Evolutionary conservation across 1,139 yeast genomes (phyloP).

Genomic region (Pichia sp.): DNA sequence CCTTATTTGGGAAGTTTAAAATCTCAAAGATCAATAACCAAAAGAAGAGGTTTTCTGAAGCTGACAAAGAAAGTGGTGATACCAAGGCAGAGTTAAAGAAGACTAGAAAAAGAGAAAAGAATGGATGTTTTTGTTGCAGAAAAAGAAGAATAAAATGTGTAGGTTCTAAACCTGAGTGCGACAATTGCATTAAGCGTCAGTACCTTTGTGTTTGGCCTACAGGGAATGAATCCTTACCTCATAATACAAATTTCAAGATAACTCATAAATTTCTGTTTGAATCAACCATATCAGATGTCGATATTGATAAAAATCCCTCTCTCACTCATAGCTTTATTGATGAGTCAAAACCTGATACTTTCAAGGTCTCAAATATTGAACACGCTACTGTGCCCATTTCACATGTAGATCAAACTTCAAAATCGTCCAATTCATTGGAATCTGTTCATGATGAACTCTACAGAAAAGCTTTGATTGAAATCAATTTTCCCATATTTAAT

Average conservation of each 20-base stretch:
- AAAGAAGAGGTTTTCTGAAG: too few relatives aligned
- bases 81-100: too few relatives aligned
- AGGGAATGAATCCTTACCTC: slow-evolving; percentile 23
- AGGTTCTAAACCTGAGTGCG: slow-evolving; percentile 29
- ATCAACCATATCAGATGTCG: background rate
- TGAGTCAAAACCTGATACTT: background rate
- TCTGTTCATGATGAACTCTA: slow-evolving; percentile 16
- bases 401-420: too few relatives aligned
- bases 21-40: background rate
- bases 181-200: slow-evolving; percentile 27
- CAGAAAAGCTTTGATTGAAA: slow-evolving; percentile 9
- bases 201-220: slow-evolving; percentile 33
- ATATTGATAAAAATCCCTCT: background rate
- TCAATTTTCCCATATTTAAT: background rate
- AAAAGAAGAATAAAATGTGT: slow-evolving; percentile 38
- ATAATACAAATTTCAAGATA: slow-evolving; percentile 7
- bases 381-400: background rate
- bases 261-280: background rate
- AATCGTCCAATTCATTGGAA: background rate
- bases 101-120: slow-evolving; percentile 5
- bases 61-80: too few relatives aligned
- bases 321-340: background rate
- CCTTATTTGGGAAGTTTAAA: slow-evolving; percentile 1
- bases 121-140: slow-evolving; percentile 22
- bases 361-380: background rate